Evolutionary conservation across 176 grass and related monocot genomes (phyloP), one percentile per base, ranked within the genome.

Genomic region (Pontederia crassipes): DNA sequence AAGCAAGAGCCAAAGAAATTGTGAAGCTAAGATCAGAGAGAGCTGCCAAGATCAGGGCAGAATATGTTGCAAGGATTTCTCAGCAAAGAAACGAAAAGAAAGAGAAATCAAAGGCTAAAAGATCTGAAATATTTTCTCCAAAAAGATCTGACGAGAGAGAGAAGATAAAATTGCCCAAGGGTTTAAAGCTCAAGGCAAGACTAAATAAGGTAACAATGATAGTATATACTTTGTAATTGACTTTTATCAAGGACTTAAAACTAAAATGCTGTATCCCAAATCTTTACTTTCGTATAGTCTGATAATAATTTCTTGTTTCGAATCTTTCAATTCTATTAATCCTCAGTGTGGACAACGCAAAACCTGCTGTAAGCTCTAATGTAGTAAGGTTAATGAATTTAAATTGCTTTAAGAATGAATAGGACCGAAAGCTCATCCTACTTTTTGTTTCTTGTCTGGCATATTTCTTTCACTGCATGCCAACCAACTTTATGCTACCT

Each of bases 121-220:
- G 62, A 2, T 14, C 66, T 59, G 63, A 17, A 47, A 48, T 63
- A 58, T 85, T 58, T 3, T 69, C 54, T 5, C 9, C 10, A 14
- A 78, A 81, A 66, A 52, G 46, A 74, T 18, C 70, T 51, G 28
- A 58, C 47, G 52, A 78, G 59, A 47, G 46, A 12, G 74, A 51
- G 51, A 46, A 46, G 49, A 40, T 72, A 58, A 48, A 74, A 10
- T 55, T 75, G 59, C 66, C 71, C 35, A 70, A 75, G 70, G 75
- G 73, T 55, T 61, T 72, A 67, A 90, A 87, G 73, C 75, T 90
- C 47, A 96, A 83, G 64, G 75, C 83, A 70, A 75, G 80, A 57
- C 57, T 90, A 7, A 77, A 80, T 56, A 96, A 90, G 92, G 92
- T 96, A 87, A 80, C 73, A 28, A 2, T 32, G 6, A 58, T 55